A percentile compares a stretch with the other conserved stretches of the same genome.
Conservation (phyloP, 2,329 filamentous ascomycete species). For the Setomelanomma holmii region DNA sequence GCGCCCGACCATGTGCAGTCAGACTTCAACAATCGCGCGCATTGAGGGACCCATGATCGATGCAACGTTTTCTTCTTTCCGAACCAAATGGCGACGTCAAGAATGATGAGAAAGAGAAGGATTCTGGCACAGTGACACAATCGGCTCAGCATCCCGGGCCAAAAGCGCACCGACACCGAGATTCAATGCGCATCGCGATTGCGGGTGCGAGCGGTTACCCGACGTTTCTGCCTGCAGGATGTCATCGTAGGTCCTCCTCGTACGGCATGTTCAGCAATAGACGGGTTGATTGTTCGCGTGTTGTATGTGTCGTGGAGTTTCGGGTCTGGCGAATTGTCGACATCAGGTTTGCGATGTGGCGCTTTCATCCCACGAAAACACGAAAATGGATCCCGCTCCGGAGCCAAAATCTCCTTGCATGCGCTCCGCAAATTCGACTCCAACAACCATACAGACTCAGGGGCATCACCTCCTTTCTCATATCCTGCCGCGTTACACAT, state of each 20-base stretch:
- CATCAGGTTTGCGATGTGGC: neutral
- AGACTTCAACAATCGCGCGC: too few species aligned
- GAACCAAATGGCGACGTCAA: too few species aligned
- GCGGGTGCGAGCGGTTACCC: too few species aligned
- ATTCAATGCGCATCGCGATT: too few species aligned
- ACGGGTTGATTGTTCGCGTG: neutral
- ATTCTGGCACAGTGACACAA: neutral
- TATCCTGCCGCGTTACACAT: conserved; percentile 3
- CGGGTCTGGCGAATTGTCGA: neutral
- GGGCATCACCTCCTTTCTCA: neutral
- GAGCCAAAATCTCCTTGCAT: neutral
- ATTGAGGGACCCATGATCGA: too few species aligned
- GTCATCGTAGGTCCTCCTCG: too few species aligned
- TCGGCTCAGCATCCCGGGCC: neutral
- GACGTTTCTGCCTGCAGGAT: too few species aligned
- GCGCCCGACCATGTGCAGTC: too few species aligned
- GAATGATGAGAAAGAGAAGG: neutral
- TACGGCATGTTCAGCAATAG: neutral
- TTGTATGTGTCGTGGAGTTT: neutral
- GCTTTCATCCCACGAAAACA: neutral
- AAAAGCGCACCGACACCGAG: neutral
- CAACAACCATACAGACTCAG: neutral
- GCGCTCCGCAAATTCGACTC: neutral
- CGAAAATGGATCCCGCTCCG: neutral
- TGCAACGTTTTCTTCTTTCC: too few species aligned